A percentile compares a stretch with the other conserved stretches of the same genome.
phyloP scores from a whole-genome alignment of 768 basidiomycete genomes.

The Boletus barrowsii region DNA sequence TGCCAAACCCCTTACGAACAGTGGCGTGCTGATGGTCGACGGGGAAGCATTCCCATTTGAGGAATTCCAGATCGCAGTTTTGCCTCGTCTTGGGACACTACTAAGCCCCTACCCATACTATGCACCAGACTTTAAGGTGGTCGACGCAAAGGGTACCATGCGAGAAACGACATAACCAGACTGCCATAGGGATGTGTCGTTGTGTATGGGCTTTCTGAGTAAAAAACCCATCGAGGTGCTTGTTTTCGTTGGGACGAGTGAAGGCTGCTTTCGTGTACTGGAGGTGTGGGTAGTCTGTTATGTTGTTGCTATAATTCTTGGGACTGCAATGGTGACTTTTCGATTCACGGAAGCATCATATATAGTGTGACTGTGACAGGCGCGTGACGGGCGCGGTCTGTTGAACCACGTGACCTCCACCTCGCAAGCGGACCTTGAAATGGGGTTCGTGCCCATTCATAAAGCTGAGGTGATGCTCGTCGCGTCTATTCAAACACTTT shows the following conservation, averaged over 20 bases:
- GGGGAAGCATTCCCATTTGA: slow-evolving; percentile 76
- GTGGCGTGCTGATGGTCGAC: slow-evolving; percentile 67
- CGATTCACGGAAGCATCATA: background rate
- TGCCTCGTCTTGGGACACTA: slow-evolving; percentile 61
- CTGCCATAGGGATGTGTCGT: background rate
- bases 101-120: slow-evolving; percentile 57
- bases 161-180: slow-evolving; percentile 7
- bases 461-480: slow-evolving; percentile 27
- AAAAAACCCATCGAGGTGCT: no score
- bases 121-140: slow-evolving; percentile 47
- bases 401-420: slow-evolving; percentile 33
- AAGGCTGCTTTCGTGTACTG: background rate
- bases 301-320: background rate
- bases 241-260: background rate
- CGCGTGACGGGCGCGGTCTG: slow-evolving; percentile 37
- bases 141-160: slow-evolving; percentile 24
- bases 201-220: background rate
- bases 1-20: slow-evolving; percentile 53
- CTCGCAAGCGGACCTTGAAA: slow-evolving; percentile 34
- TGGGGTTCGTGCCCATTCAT: slow-evolving; percentile 31
- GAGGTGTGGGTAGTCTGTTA: background rate
- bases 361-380: slow-evolving; percentile 26
- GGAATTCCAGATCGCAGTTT: slow-evolving; percentile 75
- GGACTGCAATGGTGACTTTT: background rate
- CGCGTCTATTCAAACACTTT: slow-evolving; percentile 28